Percentiles rank a stretch among this genome's conserved stretches.
These are phyloP conservation scores for Pleoardoris graminearum DNA, from an alignment of 2,329 filamentous ascomycete genomes.

Conservation along the genomic window DNA sequence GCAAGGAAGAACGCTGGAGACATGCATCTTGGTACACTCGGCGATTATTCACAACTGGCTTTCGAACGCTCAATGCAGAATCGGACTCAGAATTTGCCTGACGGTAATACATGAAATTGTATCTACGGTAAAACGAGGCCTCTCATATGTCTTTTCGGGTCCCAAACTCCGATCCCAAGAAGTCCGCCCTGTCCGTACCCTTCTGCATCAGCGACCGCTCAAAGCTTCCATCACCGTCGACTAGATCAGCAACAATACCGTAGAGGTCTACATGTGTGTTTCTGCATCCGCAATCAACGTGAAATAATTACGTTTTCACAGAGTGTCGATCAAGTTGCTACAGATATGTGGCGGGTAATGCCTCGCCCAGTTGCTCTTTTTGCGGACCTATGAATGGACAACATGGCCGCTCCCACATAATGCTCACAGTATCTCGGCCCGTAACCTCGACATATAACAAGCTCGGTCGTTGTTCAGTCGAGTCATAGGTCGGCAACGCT, in stretches of 20 bases:
- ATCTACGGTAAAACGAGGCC: not conserved
- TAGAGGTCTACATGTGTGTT: not conserved
- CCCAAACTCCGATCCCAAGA: not conserved
- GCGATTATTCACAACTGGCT: not conserved
- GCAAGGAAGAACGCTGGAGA: no score
- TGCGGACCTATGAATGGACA: not conserved
- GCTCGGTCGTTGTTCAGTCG: no score
- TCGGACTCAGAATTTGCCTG: not conserved
- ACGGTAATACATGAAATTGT: not conserved
- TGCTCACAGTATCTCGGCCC: not conserved
- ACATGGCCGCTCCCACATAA: not conserved
- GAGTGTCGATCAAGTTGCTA: no score
- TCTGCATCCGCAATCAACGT: not conserved
- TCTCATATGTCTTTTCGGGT: not conserved
- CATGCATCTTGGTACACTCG: not conserved
- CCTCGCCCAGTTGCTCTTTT: not conserved
- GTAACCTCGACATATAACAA: not conserved
- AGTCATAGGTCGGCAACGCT: no score
- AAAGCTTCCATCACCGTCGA: not conserved
- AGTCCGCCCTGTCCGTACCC: not conserved
- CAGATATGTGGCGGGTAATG: not conserved
- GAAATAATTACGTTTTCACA: no score
- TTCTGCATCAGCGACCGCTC: not conserved
- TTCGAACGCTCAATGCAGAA: not conserved
- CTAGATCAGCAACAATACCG: not conserved